Evolutionary conservation across 768 basidiomycete species (phyloP).

Genomic region (Suillus subalutaceus): DNA sequence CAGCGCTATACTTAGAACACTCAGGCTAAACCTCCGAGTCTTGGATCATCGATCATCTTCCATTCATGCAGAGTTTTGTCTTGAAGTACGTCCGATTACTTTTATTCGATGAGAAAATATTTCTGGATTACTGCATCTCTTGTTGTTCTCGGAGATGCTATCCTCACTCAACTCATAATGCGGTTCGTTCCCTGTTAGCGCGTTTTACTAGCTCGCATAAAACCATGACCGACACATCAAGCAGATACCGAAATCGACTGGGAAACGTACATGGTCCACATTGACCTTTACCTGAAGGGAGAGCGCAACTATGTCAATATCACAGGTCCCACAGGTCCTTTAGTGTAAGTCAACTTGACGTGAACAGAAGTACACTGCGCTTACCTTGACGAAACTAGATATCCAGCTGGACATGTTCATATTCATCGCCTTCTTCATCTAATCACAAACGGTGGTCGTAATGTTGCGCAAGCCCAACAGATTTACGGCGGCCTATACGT

Average conservation of each 20-base stretch:
- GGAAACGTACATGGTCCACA: constrained; percentile 93
- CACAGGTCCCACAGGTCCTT: constrained; percentile 87
- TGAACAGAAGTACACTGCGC: background rate
- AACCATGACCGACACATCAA: constrained; percentile 20
- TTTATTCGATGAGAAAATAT: constrained; percentile 55
- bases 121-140: constrained; percentile 71
- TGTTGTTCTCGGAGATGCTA: constrained; percentile 72
- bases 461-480: constrained; percentile 70
- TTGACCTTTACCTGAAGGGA: constrained; percentile 75
- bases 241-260: constrained; percentile 99
- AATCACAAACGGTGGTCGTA: constrained; percentile 61
- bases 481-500: constrained; percentile 81
- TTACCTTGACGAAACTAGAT: constrained; percentile 49
- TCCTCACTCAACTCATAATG: constrained; percentile 81
- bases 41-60: background rate
- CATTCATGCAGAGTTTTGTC: constrained; percentile 1
- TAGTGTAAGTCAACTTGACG: constrained; percentile 64
- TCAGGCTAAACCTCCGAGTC: no score
- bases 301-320: constrained; percentile 83
- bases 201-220: constrained; percentile 12
- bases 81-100: constrained; percentile 18
- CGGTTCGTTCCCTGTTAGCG: constrained; percentile 80
- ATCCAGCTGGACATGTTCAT: constrained; percentile 91
- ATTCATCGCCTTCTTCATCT: constrained; percentile 74
- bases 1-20: background rate